Base-by-base conservation (phyloP, 192 early-diverging fungal genomes). In the Lobosporangium transversale region DNA sequence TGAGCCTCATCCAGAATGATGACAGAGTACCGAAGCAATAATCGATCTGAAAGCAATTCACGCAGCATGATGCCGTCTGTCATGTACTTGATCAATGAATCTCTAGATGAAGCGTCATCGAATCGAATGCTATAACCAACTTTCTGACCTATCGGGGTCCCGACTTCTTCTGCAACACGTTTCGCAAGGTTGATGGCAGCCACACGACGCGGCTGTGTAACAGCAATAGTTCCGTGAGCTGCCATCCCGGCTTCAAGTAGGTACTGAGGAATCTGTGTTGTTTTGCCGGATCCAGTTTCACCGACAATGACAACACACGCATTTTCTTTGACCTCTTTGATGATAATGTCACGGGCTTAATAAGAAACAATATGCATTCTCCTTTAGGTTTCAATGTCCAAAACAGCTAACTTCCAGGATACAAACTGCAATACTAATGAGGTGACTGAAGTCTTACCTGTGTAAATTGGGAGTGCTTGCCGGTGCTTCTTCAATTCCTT, bases 61-160 rank as follows among this genome's bases (percentile, higher is more conserved):
- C 96, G 84, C 24, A 99, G 69, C 50, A 99, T 85, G 89, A 99
- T 92, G 58, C 98, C 98, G 57, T 99, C 98, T 0, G 98, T 99
- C 82, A 97, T 87, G 70, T 94, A 99, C 79, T 95, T 95, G 53
- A 99, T 89, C 57, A 89, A 71, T 0, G 98, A 98, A 15, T 86
- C 68, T 30, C 63, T 76, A 17, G 88, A 90, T 3, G 95, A 93
- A n/a, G 83, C 89, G 69, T 98, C 94, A 44, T 98, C 94, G 73
- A 99, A 99, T 57, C 98, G 90, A 53, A 99, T 94, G 0, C 92
- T 93, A 74, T 98, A 99, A 18, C 98, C 98, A 23, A 99, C 93
- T 60, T 90, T 76, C 52, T 81, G 80, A 14, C 94, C 92, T 44
- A 93, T 59, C 0, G 81, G 75, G 7, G 88, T 88, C 8, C 91